Evolutionary conservation across 139 green algal genomes (phyloP).

Genomic region (Micromonas commoda): DNA sequence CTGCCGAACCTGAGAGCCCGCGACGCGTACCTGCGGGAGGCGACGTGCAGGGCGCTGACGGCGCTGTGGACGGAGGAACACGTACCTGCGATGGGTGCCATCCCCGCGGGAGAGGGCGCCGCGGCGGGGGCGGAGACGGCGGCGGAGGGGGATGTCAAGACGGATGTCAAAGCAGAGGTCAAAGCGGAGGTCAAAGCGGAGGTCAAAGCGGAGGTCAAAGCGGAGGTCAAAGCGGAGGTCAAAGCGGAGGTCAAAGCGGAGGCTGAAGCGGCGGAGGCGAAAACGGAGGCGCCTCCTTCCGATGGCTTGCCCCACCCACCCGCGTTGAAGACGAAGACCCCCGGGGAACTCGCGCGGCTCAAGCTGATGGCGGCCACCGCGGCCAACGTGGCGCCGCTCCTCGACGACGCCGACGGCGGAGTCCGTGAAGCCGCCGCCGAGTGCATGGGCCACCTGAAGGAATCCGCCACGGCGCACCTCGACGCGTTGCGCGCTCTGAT

Average conservation of each 20-base stretch:
- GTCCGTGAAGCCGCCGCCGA: not conserved
- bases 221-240: not conserved
- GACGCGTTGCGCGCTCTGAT: not conserved
- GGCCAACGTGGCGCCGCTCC: not conserved
- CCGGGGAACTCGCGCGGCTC: not conserved
- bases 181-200: not conserved
- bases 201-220: not conserved
- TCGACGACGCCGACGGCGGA: constrained; percentile 14
- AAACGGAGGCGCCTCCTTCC: not conserved
- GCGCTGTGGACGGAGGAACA: not conserved
- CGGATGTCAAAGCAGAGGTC: too few relatives aligned
- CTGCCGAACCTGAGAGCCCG: not conserved
- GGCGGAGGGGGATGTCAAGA: too few relatives aligned
- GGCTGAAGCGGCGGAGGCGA: not conserved
- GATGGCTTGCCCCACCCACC: not conserved
- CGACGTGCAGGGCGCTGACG: not conserved
- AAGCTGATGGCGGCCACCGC: not conserved
- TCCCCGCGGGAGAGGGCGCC: too few relatives aligned
- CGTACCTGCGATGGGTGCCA: too few relatives aligned
- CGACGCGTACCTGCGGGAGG: not conserved
- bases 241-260: not conserved
- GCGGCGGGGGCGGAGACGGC: too few relatives aligned
- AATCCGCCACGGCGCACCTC: not conserved
- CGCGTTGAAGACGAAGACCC: not conserved
- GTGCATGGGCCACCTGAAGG: constrained; percentile 1